Conservation (phyloP, 202 grass and related monocot species). For the Saccharum hybrid region DNA sequence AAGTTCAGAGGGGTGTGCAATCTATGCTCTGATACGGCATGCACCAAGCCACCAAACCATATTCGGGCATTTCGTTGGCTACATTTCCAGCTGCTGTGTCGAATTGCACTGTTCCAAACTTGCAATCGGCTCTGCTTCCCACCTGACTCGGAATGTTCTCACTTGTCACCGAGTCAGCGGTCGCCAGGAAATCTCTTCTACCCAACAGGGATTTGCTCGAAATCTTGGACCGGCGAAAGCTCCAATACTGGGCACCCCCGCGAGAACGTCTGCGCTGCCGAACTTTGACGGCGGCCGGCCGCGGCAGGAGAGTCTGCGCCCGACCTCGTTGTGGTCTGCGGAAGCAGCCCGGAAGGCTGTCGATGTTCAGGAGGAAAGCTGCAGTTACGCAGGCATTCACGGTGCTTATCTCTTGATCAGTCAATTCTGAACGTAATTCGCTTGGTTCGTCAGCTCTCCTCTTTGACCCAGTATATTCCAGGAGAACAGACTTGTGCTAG, state of each 20-base stretch:
- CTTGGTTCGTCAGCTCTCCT: not conserved
- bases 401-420: slow-evolving; percentile 15
- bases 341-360: slow-evolving; percentile 52
- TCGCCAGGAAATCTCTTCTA: not conserved
- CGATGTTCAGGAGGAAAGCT: slow-evolving; percentile 7
- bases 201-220: not conserved
- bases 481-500: not conserved
- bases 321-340: slow-evolving; percentile 26
- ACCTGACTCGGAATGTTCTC: not conserved
- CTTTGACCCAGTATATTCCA: slow-evolving; percentile 32
- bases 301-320: slow-evolving; percentile 10
- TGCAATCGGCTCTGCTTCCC: not conserved
- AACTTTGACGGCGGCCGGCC: slow-evolving; percentile 49
- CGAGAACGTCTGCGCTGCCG: slow-evolving; percentile 18
- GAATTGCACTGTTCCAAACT: not conserved
- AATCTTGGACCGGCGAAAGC: not conserved
- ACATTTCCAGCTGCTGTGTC: not conserved
- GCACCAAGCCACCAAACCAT: not conserved
- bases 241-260: not conserved
- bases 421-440: no score
- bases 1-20: not conserved
- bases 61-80: not conserved
- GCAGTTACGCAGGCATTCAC: not conserved
- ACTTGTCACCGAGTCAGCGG: not conserved
- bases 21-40: not conserved